These are phyloP conservation scores for Epichloe sp. DNA, from an alignment of 2,329 filamentous ascomycete genomes.

Conservation along the genomic window DNA sequence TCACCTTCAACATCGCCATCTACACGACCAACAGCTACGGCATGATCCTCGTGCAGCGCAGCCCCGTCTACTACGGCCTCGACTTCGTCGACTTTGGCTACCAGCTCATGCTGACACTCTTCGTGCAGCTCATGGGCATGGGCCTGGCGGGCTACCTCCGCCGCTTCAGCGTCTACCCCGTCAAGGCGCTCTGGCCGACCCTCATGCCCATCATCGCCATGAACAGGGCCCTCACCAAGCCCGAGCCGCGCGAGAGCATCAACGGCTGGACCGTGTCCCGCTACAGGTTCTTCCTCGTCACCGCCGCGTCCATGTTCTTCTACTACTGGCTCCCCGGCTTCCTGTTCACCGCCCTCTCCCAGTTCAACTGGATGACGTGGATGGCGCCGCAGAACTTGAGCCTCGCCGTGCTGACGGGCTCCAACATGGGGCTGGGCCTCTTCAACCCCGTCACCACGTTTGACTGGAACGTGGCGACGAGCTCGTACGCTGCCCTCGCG, in stretches of 20 bases:
- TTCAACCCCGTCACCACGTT: constrained; percentile 25
- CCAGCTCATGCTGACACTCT: constrained; percentile 31
- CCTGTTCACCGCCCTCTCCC: constrained; percentile 31
- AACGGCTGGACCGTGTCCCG: constrained; percentile 28
- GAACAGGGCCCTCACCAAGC: constrained; percentile 26
- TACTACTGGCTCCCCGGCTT: constrained; percentile 42
- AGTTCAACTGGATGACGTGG: constrained; percentile 44
- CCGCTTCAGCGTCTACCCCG: constrained; percentile 38
- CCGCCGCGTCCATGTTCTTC: constrained; percentile 32
- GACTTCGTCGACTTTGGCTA: constrained; percentile 29
- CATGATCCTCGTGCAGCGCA: constrained; percentile 32
- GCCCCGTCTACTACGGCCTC: constrained; percentile 31
- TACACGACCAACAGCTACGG: constrained; percentile 33
- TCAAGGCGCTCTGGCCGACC: constrained; percentile 38
- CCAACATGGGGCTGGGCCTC: constrained; percentile 25
- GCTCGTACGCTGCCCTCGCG: constrained; percentile 23
- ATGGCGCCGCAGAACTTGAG: constrained; percentile 32
- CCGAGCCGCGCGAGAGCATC: constrained; percentile 15
- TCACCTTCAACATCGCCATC: constrained; percentile 41
- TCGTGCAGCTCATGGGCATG: constrained; percentile 40
- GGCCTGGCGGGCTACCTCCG: constrained; percentile 38
- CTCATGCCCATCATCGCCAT: constrained; percentile 34
- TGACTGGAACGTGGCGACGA: constrained; percentile 27
- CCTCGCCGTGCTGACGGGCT: constrained; percentile 27
- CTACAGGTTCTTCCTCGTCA: constrained; percentile 30